Base-by-base conservation (phyloP, 1,284 basidiomycete species). In the Ceratobasidium papillatum region DNA sequence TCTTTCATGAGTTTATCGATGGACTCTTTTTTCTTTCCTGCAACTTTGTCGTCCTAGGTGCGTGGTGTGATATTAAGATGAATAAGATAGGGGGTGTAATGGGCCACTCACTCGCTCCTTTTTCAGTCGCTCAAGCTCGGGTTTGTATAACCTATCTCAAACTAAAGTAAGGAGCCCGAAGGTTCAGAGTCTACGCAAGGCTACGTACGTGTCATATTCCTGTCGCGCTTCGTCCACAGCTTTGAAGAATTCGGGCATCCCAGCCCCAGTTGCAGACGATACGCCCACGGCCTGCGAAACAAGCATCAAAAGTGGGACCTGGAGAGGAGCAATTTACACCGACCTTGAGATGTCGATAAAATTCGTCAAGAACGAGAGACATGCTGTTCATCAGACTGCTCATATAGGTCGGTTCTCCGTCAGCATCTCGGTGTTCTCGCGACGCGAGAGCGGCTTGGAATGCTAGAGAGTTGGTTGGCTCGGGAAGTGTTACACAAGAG, bases 381-480 rank as follows among this genome's bases (percentile, higher is more conserved):
- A 99, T 99, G 81, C 94, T 96, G 79, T 98, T 96, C 97, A 99
- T 99, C 77, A 99, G 85, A 80, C 94, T 96, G 82, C 95, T 98
- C 95, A 99, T 98, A 83, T 99, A 99, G 56, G 94, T 97, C 64
- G 94, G 93, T 80, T 97, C 96, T 56, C 95, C 96, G 76, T 94
- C 93, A 9, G 91, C 86, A 79, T 95, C 93, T 54, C 87, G 85
- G 19, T 90, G 87, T 8, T 85, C 82, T 79, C 92, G 90, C 0
- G 87, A 83, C 0, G 90, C 88, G 75, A 94, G 83, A 9, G 93
- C 92, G 3, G 83, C 86, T 51, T 95, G 93, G 81, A 94, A 94
- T 27, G 87, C 88, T 69, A 43, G 3, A 25, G 27, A 69, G 11
- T 14, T 30, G 19, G n/a, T 36, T 9, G 5, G n/a, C n/a, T n/a